Conservation (phyloP, 345 rosid species). For the Populus tremula region DNA sequence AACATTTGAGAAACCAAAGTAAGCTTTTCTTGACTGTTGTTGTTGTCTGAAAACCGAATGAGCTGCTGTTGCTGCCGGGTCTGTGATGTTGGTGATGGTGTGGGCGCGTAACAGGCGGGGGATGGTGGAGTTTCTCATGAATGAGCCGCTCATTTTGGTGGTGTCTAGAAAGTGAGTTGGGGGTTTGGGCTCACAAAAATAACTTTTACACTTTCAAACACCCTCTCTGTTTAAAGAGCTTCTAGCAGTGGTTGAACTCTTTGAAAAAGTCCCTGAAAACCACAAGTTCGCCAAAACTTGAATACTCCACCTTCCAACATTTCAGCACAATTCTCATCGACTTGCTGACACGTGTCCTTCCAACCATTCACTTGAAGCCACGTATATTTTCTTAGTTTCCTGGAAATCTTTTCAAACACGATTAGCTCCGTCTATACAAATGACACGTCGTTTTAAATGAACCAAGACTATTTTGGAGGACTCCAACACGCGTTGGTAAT, state of each 20-base stretch:
- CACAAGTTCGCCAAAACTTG: background rate
- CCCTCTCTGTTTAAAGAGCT: no score
- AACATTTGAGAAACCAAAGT: slow-evolving; percentile 36
- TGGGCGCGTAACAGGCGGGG: slow-evolving; percentile 29
- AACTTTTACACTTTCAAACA: no score
- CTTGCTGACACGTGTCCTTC: background rate
- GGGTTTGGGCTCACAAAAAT: background rate
- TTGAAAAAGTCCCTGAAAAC: background rate
- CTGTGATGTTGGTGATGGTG: slow-evolving; percentile 16
- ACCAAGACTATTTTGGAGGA: background rate
- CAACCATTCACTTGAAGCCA: background rate
- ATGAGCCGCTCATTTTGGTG: slow-evolving; percentile 40
- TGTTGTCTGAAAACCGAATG: slow-evolving; percentile 18
- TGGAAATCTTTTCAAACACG: background rate
- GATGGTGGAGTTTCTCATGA: slow-evolving; percentile 32
- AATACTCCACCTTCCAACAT: background rate
- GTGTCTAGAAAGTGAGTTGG: background rate
- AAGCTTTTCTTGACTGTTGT: slow-evolving; percentile 26
- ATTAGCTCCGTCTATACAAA: background rate
- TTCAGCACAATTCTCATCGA: background rate
- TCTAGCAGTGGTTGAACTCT: no score
- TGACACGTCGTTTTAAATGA: background rate
- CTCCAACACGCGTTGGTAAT: no score
- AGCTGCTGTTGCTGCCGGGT: slow-evolving; percentile 20
- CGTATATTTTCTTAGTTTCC: background rate